Base-by-base conservation (phyloP, 1,139 yeast genomes). In the Kurtzmaniella quercitrusa region DNA sequence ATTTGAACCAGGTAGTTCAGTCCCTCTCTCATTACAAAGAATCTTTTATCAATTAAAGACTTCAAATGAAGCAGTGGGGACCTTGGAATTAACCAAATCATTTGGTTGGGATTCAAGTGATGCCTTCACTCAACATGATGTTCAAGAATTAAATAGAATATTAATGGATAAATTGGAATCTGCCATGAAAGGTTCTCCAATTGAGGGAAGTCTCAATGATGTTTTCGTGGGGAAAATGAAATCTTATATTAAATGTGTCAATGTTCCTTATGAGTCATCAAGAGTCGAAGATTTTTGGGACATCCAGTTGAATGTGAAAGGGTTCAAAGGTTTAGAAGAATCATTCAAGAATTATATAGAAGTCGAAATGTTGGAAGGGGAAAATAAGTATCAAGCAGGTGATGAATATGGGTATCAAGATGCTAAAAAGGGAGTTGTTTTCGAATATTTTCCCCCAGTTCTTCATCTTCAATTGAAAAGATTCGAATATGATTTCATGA, bases 101-200 rank as follows among this genome's bases (percentile, higher is more conserved):
- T 93, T 93, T 70, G 98, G 99, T 10, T 93, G 99, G 99, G 96
- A 91, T 60, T 79, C 90, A 9, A 84, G 85, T 10, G 98, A 93
- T 56, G 96, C 98, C 0, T 94, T 93, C 62, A 88, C 96, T 7
- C 99, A 93, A 63, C 98, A 93, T 63, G 99, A 93, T 60, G 97
- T 93, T 14, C 98, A 94, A 61, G 99, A 93, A 62, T 75, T 94
- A 61, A 90, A 91, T 60, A 83, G 99, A 56, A 91, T 94, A 36
- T 73, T 93, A 59, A 93, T 94, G 97, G 99, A 93, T 62, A 82
- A 85, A 54, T 73, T 93, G 43, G 99, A 94, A 63, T 75, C 82
- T 6, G 88, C 89, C 43, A 91, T 93, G 98, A 90, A 90, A 59
- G 93, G 90, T 6, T 85, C 97, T 0, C 69, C 74, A 1, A 93